Evolutionary conservation across 768 basidiomycete species (phyloP), one percentile per base, ranked within the genome.

Genomic region (Kwoniella bestiolae): DNA sequence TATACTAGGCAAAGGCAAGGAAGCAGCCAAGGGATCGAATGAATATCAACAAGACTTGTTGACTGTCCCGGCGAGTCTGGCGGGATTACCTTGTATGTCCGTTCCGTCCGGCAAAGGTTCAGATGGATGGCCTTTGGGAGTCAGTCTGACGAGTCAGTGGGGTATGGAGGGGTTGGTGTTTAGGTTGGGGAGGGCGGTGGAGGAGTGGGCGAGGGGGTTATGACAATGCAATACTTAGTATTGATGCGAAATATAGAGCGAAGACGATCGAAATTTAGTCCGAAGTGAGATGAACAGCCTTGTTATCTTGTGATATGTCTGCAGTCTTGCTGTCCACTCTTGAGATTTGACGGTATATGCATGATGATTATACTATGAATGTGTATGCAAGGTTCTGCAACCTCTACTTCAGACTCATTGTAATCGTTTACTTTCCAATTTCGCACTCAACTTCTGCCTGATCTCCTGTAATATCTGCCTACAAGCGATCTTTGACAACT

Each of bases 11-110:
- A 59, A 73, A 9, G 66, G 51, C 4, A 47, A 92, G 0, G 82
- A 58, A 2, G 82, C 91, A 3, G 67, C 76, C 4, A 63, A 73
- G 14, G 71, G 89, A 53, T 84, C 29, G 7, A 23, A 85, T 47
- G 84, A 87, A 32, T 98, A 98, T 75, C 85, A 91, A 8, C 94
- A 98, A 74, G 94, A 98, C 68, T 86, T 95, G 5, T 82, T 98
- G 66, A 95, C 93, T 0, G 91, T 94, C 0, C 93, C 94, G 0
- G 94, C 93, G 4, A 93, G 91, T 0, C 82, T 99, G 35, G 94
- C 91, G 0, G 94, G 95, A 0, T 73, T 97, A 16, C 93, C 94
- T 0, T 91, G 90, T 0, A 72, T 97, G 46, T 89, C 84, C 59
- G 85, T 97, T 0, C 93, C 93, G 0, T 79, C 80, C 8, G 84